Conservation (phyloP, 2,329 filamentous ascomycete species). For the Metarhizium robertsii region DNA sequence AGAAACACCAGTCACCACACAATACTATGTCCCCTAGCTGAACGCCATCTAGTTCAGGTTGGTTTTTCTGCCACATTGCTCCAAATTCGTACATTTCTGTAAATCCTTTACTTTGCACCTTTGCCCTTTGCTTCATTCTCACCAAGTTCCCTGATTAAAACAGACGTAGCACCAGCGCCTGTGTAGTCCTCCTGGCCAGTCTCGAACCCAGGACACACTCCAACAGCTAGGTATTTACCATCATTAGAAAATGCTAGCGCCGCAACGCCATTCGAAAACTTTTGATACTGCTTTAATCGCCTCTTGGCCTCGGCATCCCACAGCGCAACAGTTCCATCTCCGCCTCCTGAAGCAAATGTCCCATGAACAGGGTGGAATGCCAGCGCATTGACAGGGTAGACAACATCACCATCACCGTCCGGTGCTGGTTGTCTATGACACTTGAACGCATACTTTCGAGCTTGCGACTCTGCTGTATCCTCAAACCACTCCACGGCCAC, state of each 20-base stretch:
- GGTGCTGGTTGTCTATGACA: conserved; percentile 75
- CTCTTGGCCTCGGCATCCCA: conserved; percentile 92
- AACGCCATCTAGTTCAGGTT: conserved; percentile 16
- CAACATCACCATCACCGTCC: conserved; percentile 61
- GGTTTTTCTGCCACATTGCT: not conserved
- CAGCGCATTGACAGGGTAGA: conserved; percentile 85
- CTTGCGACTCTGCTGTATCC: conserved; percentile 74
- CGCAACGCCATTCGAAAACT: conserved; percentile 69
- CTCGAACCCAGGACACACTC: conserved; percentile 79
- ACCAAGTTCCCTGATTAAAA: conserved; percentile 74
- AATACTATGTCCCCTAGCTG: conserved; percentile 15
- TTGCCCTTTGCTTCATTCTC: conserved; percentile 87
- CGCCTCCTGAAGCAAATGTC: conserved; percentile 83
- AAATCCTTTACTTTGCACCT: conserved; percentile 48
- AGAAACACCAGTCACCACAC: not conserved
- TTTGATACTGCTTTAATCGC: conserved; percentile 81
- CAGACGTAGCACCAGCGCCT: conserved; percentile 62
- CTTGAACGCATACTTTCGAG: conserved; percentile 96
- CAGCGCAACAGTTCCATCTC: conserved; percentile 82
- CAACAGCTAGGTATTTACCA: conserved; percentile 71
- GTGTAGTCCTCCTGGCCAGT: conserved; percentile 72
- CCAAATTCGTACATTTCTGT: not conserved
- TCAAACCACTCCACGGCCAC: conserved; percentile 99
- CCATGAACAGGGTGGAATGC: conserved; percentile 77
- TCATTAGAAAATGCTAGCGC: conserved; percentile 68